Base-by-base conservation (phyloP, 75 land plant genomes). In the Adiantum capillusveneris region DNA sequence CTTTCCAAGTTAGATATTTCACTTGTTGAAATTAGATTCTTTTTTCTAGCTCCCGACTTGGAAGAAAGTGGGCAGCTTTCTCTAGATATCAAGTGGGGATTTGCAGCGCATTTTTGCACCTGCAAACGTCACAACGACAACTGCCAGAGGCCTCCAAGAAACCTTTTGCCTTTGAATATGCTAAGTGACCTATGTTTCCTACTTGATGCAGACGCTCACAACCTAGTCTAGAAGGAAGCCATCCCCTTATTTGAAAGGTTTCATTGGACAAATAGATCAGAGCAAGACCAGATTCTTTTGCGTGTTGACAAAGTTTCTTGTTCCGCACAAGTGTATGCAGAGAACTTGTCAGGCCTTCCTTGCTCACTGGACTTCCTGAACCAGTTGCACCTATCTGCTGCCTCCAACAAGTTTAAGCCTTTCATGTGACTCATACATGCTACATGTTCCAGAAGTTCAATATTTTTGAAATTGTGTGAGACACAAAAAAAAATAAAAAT, bases 331-430 rank as follows among this genome's bases (percentile, higher is more conserved):
- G 22, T 11, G 46, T 57, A 69, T 69, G 59, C 14, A 52, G 24
- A 30, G 46, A 13, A 2, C 25, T 29, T 42, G 43, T 55, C 21
- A 69, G 57, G 14, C 55, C 27, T 20, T 61, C 65, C 27, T 52
- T 31, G 28, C 26, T 44, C 53, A 42, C 25, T 1, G 65, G 44
- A 27, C 27, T 26, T 13, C 53, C 25, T n/a, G 53, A 21, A 11
- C 27, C 25, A 14, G 54, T 53, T 16, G 64, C 58, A 31, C 65
- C 56, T 29, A 44, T 21, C 59, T 34, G 31, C 75, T 72, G 63
- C 65, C 75, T 25, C 75, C 75, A 25, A 72, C 24, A 21, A 72
- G 63, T 57, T 72, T 68, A 51, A 72, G 25, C 26, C 70, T 42
- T 59, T 72, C 75, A 53, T 72, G 65, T 21, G 68, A 65, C 17